Percentiles rank a stretch among this genome's conserved stretches.
Evolutionary conservation across 2,329 filamentous ascomycete species (phyloP).

Genomic region (Cryoendolithus antarcticus): DNA sequence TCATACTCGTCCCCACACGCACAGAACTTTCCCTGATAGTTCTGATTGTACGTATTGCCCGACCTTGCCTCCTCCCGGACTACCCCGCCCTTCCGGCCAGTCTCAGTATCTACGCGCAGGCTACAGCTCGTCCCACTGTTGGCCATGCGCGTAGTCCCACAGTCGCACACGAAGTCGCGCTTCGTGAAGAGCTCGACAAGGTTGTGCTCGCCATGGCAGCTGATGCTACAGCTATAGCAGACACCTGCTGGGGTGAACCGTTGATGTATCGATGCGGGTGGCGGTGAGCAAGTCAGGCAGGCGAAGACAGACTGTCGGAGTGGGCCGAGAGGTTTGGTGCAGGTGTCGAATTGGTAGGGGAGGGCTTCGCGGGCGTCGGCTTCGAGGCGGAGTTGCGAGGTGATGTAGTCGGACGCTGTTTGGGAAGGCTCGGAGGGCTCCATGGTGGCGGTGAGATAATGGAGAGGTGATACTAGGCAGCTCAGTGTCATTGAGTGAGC

Average conservation of each 20-base stretch:
- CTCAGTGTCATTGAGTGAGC: too few species aligned
- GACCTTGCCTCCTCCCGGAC: constrained; percentile 60
- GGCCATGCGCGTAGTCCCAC: constrained; percentile 72
- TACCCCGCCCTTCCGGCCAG: constrained; percentile 64
- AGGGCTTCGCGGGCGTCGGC: constrained; percentile 89
- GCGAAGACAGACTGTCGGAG: constrained; percentile 83
- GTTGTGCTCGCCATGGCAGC: constrained; percentile 89
- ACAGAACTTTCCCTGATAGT: constrained; percentile 88
- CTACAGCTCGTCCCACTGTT: constrained; percentile 55
- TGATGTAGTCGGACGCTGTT: constrained; percentile 58
- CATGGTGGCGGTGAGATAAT: constrained; percentile 19
- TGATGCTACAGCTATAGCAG: constrained; percentile 93
- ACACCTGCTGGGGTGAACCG: constrained; percentile 66
- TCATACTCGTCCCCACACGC: constrained; percentile 82
- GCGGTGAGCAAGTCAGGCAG: constrained; percentile 85
- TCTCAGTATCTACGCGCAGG: constrained; percentile 59
- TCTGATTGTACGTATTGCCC: constrained; percentile 86
- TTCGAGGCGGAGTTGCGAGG: constrained; percentile 79
- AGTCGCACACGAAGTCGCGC: constrained; percentile 92
- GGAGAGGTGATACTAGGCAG: not conserved
- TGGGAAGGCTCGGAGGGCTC: constrained; percentile 40
- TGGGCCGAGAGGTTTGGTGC: constrained; percentile 79
- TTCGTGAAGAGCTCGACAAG: constrained; percentile 95
- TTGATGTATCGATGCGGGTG: constrained; percentile 49
- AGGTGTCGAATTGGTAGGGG: constrained; percentile 89